phyloP scores from a whole-genome alignment of 2,329 filamentous ascomycete genomes.

The Diaporthe helianthi region DNA sequence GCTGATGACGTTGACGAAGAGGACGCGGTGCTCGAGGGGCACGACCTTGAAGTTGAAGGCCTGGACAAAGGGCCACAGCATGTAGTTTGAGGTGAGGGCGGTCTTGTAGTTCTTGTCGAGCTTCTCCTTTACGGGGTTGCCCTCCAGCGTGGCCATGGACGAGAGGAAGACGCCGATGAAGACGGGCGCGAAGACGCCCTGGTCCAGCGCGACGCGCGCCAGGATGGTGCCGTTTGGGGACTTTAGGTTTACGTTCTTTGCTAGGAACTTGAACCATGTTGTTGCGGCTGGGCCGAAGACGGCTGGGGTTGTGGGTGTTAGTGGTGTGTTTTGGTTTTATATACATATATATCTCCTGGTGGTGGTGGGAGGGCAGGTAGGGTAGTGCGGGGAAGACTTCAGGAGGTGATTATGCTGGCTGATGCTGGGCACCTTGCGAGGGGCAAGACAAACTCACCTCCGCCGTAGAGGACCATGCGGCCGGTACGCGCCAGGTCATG shows the following conservation, averaged over 20 bases:
- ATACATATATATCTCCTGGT: neutral
- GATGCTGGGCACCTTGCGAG: too few species aligned
- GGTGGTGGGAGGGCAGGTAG: neutral
- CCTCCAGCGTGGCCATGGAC: conserved; percentile 85
- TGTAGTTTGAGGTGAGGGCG: conserved; percentile 82
- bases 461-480: conserved; percentile 83
- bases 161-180: conserved; percentile 83
- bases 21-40: conserved; percentile 80
- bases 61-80: conserved; percentile 88
- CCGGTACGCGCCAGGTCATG: conserved; percentile 77
- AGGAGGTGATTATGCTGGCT: too few species aligned
- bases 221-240: conserved; percentile 73
- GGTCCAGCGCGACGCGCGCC: conserved; percentile 81
- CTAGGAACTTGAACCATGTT: conserved; percentile 84
- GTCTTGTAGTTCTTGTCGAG: conserved; percentile 73
- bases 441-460: conserved; percentile 59
- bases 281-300: conserved; percentile 90
- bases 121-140: conserved; percentile 67
- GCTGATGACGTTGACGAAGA: conserved; percentile 85
- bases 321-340: neutral
- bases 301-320: conserved; percentile 51
- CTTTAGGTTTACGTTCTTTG: conserved; percentile 69
- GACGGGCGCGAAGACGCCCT: conserved; percentile 82
- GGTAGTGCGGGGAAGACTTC: too few species aligned
- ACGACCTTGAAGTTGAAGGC: conserved; percentile 86